A percentile compares a stretch with the other conserved stretches of the same genome.
phyloP scores from a whole-genome alignment of 148 eudicot species.

The Euryodendron excelsum region DNA sequence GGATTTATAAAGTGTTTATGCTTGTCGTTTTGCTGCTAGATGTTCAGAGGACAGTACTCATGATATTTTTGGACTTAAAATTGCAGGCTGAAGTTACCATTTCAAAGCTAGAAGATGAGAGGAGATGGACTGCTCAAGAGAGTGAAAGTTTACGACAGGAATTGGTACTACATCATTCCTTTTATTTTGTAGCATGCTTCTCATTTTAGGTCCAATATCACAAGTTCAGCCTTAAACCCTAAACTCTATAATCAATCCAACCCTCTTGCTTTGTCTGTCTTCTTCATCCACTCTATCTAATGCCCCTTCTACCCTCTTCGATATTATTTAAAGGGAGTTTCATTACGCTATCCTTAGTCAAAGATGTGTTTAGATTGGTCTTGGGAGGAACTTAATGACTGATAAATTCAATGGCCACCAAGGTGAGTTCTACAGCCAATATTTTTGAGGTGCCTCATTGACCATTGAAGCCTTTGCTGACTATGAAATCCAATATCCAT shows the following conservation, averaged over 20 bases:
- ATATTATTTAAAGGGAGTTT: not conserved
- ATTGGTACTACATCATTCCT: slow-evolving; percentile 43
- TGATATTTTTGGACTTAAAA: slow-evolving; percentile 16
- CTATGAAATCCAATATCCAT: not conserved
- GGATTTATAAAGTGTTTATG: not conserved
- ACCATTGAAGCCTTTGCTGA: not conserved
- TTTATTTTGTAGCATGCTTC: not conserved
- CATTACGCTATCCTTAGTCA: not conserved
- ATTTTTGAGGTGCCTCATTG: not conserved
- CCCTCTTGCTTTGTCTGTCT: not conserved
- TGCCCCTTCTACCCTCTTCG: not conserved
- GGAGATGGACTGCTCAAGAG: slow-evolving; percentile 50
- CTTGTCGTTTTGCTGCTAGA: not conserved
- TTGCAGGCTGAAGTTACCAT: slow-evolving; percentile 69
- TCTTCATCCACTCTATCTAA: not conserved
- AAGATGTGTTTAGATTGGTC: not conserved
- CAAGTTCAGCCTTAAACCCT: not conserved
- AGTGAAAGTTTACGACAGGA: slow-evolving; percentile 57
- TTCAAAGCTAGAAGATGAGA: slow-evolving; percentile 62
- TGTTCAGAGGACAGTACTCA: not conserved
- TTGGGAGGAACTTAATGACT: not conserved
- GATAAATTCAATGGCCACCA: not conserved
- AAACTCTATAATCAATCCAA: not conserved
- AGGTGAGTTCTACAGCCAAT: not conserved
- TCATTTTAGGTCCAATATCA: not conserved